Percentiles rank a stretch among this genome's conserved stretches.
Evolutionary conservation across 805 yeast species (phyloP).

Genomic region (Monosporozyma servazzii): DNA sequence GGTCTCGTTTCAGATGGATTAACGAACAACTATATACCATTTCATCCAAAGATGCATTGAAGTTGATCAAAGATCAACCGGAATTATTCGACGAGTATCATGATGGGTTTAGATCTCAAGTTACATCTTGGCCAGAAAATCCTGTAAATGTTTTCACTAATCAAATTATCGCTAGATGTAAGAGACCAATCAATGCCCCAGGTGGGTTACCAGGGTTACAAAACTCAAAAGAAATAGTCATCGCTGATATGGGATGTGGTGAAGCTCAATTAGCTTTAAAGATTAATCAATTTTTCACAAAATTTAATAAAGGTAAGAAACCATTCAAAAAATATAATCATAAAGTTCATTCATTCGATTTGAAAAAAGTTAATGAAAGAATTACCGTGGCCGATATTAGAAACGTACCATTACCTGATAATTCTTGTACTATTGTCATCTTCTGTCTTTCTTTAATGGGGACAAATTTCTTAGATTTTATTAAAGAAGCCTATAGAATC

Average conservation of each 20-base stretch:
- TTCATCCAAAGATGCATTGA: slow-evolving; percentile 65
- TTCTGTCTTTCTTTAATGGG: slow-evolving; percentile 97
- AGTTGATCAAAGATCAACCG: slow-evolving; percentile 71
- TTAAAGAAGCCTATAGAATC: slow-evolving; percentile 80
- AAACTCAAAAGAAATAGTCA: slow-evolving; percentile 46
- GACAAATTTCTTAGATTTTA: slow-evolving; percentile 86
- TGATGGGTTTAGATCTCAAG: slow-evolving; percentile 90
- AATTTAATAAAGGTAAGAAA: slow-evolving; percentile 24
- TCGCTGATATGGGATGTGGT: slow-evolving; percentile 99
- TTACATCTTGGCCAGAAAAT: slow-evolving; percentile 95
- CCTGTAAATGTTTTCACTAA: slow-evolving; percentile 88
- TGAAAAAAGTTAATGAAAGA: slow-evolving; percentile 77
- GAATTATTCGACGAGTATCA: slow-evolving; percentile 89
- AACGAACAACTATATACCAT: slow-evolving; percentile 93
- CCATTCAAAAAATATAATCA: slow-evolving; percentile 36
- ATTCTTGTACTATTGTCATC: slow-evolving; percentile 77
- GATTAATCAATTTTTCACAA: slow-evolving; percentile 39
- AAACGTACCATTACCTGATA: slow-evolving; percentile 75
- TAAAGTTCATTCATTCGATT: slow-evolving; percentile 80
- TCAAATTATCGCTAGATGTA: slow-evolving; percentile 51
- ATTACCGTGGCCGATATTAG: slow-evolving; percentile 96
- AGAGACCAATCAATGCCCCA: slow-evolving; percentile 79
- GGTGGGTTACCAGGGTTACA: slow-evolving; percentile 83
- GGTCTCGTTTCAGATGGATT: slow-evolving; percentile 96
- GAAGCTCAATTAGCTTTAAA: slow-evolving; percentile 83